These are phyloP conservation scores for Alternaria incomplexa DNA, from an alignment of 2,329 filamentous ascomycete species.

Conservation along the genomic window DNA sequence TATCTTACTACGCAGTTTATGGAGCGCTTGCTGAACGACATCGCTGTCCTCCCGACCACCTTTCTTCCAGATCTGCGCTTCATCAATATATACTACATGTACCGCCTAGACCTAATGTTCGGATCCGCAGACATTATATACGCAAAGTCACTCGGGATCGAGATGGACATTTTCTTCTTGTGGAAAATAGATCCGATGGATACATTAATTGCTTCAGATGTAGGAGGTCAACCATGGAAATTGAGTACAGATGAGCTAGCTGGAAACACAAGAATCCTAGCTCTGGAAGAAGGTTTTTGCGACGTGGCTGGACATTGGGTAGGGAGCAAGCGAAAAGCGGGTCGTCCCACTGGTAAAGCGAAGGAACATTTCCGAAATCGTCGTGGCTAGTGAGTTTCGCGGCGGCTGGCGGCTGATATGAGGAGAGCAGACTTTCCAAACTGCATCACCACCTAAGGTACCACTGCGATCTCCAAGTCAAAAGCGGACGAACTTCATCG, in stretches of 20 bases:
- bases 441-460: too few relatives aligned
- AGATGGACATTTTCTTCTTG: neutral
- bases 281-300: neutral
- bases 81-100: neutral
- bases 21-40: neutral
- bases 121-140: neutral
- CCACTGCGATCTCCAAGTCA: too few relatives aligned
- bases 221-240: neutral
- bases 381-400: neutral
- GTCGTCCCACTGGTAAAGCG: neutral
- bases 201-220: neutral
- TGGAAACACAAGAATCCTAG: neutral
- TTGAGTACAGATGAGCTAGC: neutral
- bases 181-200: too few relatives aligned
- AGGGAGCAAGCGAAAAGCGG: neutral
- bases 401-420: too few relatives aligned
- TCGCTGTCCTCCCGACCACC: neutral
- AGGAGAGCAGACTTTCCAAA: too few relatives aligned
- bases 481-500: too few relatives aligned
- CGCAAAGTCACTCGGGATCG: neutral
- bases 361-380: neutral
- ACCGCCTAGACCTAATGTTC: too few relatives aligned
- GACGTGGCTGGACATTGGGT: neutral
- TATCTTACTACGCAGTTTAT: neutral
- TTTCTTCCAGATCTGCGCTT: neutral